A percentile compares a stretch with the other conserved stretches of the same genome.
Conservation (phyloP, 257 asterid species). For the Fraxinus quadrangulata region DNA sequence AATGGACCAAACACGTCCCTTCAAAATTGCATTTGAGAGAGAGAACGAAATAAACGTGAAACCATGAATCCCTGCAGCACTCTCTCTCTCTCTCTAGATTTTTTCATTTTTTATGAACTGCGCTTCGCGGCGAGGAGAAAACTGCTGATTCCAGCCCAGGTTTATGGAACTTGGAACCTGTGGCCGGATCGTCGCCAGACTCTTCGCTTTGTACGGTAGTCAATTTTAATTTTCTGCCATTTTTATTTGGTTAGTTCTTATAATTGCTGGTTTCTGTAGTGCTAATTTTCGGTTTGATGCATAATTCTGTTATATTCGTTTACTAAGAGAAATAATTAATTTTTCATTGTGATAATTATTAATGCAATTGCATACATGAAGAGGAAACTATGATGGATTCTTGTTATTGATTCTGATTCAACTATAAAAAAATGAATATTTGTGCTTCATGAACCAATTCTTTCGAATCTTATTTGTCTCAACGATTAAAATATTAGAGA, state of each 20-base stretch:
- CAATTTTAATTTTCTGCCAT: neutral
- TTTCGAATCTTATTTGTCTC: too few relatives aligned
- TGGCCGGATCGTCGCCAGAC: neutral
- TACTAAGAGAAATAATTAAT: neutral
- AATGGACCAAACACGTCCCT: neutral
- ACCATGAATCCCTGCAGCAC: constrained; percentile 14
- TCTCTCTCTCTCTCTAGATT: constrained; percentile 13
- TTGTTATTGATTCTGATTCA: neutral
- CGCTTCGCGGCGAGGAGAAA: neutral
- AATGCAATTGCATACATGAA: neutral
- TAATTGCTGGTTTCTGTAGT: neutral
- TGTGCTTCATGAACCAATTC: neutral
- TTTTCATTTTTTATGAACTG: neutral
- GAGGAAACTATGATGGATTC: neutral
- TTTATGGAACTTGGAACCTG: neutral
- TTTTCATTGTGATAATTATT: neutral
- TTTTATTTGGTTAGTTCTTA: neutral
- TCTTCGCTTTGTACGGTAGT: neutral
- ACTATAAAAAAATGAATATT: neutral
- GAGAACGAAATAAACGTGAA: constrained; percentile 27
- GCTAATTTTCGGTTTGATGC: neutral
- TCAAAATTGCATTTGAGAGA: neutral
- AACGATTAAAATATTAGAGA: too few relatives aligned
- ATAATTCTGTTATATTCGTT: neutral
- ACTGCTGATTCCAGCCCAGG: neutral